These are phyloP conservation scores for Erysimum pusillum DNA, from an alignment of 441 rosid species.

Conservation along the genomic window DNA sequence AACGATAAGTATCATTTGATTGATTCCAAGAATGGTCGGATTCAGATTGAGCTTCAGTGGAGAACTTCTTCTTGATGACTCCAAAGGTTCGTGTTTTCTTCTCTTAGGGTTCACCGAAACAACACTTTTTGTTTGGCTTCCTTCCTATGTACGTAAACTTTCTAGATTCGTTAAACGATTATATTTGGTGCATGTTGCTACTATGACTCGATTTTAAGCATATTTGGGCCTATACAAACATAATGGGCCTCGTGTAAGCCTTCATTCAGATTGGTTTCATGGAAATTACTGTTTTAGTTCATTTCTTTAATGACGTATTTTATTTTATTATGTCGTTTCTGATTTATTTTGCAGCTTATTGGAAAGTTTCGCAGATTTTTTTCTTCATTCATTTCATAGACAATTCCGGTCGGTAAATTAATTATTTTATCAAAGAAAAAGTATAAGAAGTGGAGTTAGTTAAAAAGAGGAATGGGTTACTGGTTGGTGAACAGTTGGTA, in stretches of 20 bases:
- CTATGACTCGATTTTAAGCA: background rate
- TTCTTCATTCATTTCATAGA: background rate
- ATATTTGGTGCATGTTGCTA: background rate
- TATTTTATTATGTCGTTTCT: background rate
- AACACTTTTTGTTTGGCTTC: constrained; percentile 19
- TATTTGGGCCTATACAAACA: constrained; percentile 1
- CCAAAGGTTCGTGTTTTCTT: constrained; percentile 37
- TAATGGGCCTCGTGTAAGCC: background rate
- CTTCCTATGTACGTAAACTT: constrained; percentile 5
- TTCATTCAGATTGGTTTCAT: constrained; percentile 2
- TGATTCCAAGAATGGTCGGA: constrained; percentile 74
- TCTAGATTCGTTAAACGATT: background rate
- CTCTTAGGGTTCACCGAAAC: background rate
- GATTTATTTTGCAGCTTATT: background rate
- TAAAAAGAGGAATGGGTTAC: constrained; percentile 18
- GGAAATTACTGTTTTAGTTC: background rate
- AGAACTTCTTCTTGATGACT: constrained; percentile 64
- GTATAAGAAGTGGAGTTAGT: constrained; percentile 13
- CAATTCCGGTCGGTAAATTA: background rate
- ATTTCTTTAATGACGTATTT: background rate
- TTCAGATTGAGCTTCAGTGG: constrained; percentile 82
- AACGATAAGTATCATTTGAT: constrained; percentile 73
- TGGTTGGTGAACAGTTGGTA: constrained; percentile 38
- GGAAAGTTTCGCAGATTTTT: background rate
- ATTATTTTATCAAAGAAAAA: background rate